Conservation (phyloP, 495 filamentous ascomycete species). For the Xylaria nigripes region DNA sequence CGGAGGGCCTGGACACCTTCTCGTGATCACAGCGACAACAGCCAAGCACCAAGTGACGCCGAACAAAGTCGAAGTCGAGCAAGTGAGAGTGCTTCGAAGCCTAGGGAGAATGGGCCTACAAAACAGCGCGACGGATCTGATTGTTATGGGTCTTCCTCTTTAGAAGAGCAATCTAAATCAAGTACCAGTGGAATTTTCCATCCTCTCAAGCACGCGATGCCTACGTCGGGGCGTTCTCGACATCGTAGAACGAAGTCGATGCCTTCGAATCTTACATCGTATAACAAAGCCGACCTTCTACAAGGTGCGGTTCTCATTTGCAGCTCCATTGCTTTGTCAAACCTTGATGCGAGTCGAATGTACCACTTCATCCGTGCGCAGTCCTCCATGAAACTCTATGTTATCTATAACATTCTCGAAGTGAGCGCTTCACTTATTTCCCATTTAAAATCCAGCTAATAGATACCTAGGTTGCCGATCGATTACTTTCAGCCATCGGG, state of each 20-base stretch:
- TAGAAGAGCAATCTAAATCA: slow-evolving; percentile 13
- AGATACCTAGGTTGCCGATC: slow-evolving; percentile 54
- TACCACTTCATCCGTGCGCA: slow-evolving; percentile 97
- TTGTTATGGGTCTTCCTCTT: slow-evolving; percentile 2
- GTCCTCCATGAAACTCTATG: slow-evolving; percentile 94
- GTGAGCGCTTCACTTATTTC: slow-evolving; percentile 26
- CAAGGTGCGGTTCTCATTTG: slow-evolving; percentile 78
- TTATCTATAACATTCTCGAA: slow-evolving; percentile 96
- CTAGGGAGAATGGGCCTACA: slow-evolving; percentile 13
- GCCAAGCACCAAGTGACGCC: slow-evolving; percentile 21
- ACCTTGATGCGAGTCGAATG: slow-evolving; percentile 92
- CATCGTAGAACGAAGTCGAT: slow-evolving; percentile 75
- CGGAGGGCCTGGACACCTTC: slow-evolving; percentile 41
- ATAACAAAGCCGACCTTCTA: slow-evolving; percentile 91
- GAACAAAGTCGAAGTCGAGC: slow-evolving; percentile 30
- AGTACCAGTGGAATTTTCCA: slow-evolving; percentile 26
- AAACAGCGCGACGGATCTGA: slow-evolving; percentile 21
- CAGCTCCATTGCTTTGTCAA: slow-evolving; percentile 80
- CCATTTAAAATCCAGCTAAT: neutral
- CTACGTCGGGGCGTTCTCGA: slow-evolving; percentile 33
- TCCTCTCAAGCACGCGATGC: slow-evolving; percentile 22
- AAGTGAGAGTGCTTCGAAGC: slow-evolving; percentile 10
- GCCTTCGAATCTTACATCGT: slow-evolving; percentile 72
- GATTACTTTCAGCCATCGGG: slow-evolving; percentile 79
- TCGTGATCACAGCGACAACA: slow-evolving; percentile 15